phyloP scores from a whole-genome alignment of 148 eudicot genomes.

The Chenopodium album region DNA sequence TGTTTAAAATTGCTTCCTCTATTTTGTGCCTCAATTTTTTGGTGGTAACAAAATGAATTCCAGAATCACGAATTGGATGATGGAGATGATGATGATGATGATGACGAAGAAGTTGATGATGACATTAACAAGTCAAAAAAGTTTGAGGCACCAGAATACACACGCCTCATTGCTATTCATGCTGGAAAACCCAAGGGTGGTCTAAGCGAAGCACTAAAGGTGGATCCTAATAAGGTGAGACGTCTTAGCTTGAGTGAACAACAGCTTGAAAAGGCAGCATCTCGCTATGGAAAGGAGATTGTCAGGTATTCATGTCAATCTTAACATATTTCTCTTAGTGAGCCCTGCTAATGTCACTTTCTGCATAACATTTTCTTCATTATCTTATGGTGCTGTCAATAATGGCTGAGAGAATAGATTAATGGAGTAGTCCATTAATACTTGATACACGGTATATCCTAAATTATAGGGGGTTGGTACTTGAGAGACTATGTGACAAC shows the following conservation, averaged over 20 bases:
- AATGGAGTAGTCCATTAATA: neutral
- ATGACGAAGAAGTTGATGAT: conserved; percentile 41
- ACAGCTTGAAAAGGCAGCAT: conserved; percentile 60
- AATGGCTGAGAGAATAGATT: neutral
- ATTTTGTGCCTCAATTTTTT: conserved; percentile 10
- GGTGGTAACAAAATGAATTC: conserved; percentile 4
- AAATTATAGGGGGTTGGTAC: neutral
- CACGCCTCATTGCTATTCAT: conserved; percentile 64
- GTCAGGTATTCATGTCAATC: conserved; percentile 43
- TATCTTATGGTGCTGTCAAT: neutral
- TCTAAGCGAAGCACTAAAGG: conserved; percentile 49
- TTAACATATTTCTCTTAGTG: neutral
- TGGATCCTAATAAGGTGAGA: conserved; percentile 61
- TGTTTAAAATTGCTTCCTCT: neutral
- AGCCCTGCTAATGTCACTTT: neutral
- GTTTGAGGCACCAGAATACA: conserved; percentile 53
- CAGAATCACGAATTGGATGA: conserved; percentile 43
- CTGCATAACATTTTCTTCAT: neutral
- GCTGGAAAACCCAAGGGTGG: conserved; percentile 86
- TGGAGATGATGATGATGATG: conserved; percentile 46
- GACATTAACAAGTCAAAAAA: conserved; percentile 36
- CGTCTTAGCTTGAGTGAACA: conserved; percentile 83
- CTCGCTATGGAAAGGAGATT: conserved; percentile 50
- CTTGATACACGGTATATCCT: neutral
- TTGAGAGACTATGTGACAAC: neutral